Conservation (phyloP, 805 yeast species). For the Candida vartiovaarae region DNA sequence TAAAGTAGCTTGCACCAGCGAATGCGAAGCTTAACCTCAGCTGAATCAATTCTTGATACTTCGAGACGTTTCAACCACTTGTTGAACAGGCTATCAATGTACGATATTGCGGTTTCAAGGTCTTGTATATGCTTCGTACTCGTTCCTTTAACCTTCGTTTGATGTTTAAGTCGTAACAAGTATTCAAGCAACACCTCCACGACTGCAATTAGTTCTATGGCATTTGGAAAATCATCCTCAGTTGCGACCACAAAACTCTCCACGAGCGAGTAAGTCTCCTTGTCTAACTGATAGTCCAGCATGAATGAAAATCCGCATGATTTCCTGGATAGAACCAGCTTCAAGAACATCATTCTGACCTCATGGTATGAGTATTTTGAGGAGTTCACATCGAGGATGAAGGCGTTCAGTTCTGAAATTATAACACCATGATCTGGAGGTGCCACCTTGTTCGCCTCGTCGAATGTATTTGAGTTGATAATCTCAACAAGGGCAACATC, state of each 20-base stretch:
- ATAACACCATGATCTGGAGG: not conserved
- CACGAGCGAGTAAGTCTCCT: constrained; percentile 3
- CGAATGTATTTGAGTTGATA: constrained; percentile 24
- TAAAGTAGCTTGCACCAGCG: constrained; percentile 43
- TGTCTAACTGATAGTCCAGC: constrained; percentile 33
- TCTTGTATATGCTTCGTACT: constrained; percentile 26
- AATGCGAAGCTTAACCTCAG: constrained; percentile 25
- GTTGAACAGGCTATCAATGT: constrained; percentile 35
- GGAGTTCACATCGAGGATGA: constrained; percentile 21
- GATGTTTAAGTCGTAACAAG: constrained; percentile 28
- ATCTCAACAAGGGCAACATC: constrained; percentile 24
- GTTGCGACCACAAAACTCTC: constrained; percentile 14
- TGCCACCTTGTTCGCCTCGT: constrained; percentile 5
- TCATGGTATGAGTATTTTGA: constrained; percentile 30
- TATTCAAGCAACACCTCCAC: constrained; percentile 41
- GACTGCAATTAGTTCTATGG: constrained; percentile 24
- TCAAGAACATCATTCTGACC: constrained; percentile 28
- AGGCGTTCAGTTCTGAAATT: not conserved
- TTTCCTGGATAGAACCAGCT: constrained; percentile 14
- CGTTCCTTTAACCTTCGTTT: constrained; percentile 8
- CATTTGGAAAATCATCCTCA: constrained; percentile 16
- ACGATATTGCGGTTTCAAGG: constrained; percentile 26
- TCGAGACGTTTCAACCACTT: constrained; percentile 37
- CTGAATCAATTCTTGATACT: constrained; percentile 5
- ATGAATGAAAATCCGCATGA: constrained; percentile 24